phyloP scores from a whole-genome alignment of 345 rosid species.

The Eucalyptus cloeziana region DNA sequence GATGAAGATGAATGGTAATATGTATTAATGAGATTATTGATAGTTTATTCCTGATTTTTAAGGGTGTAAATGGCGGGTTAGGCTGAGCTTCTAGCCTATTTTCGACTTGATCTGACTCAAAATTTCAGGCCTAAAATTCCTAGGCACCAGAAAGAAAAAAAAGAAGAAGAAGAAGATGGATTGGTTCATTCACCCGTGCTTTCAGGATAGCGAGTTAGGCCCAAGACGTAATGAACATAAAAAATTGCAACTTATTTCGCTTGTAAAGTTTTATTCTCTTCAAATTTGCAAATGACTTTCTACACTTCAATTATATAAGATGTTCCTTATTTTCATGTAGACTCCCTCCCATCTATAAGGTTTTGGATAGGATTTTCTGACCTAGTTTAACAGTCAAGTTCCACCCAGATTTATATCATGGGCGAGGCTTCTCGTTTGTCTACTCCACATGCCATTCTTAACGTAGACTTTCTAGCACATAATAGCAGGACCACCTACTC shows the following conservation, averaged over 20 bases:
- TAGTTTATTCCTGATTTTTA: neutral
- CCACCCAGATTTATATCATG: neutral
- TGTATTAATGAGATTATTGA: neutral
- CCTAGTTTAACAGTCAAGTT: fast-evolving
- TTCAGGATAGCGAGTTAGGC: neutral
- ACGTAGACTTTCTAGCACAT: neutral
- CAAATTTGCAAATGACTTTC: too few relatives aligned
- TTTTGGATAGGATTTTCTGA: neutral
- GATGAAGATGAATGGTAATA: neutral
- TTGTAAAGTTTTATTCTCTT: too few relatives aligned
- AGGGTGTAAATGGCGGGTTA: neutral
- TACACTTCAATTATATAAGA: too few relatives aligned
- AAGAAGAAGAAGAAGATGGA: neutral
- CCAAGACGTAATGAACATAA: neutral
- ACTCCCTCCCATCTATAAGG: too few relatives aligned
- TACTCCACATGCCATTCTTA: neutral
- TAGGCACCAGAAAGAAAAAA: neutral
- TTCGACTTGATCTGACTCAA: neutral
- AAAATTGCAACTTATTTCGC: neutral
- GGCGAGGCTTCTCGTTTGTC: neutral
- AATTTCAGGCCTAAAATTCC: neutral
- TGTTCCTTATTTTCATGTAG: too few relatives aligned
- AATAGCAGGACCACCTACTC: neutral
- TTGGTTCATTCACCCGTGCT: neutral
- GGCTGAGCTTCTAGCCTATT: neutral